Percentiles rank a stretch among this genome's conserved stretches.
Evolutionary conservation across 1,284 basidiomycete species (phyloP).

Genomic region (Porogramme epimiltina): DNA sequence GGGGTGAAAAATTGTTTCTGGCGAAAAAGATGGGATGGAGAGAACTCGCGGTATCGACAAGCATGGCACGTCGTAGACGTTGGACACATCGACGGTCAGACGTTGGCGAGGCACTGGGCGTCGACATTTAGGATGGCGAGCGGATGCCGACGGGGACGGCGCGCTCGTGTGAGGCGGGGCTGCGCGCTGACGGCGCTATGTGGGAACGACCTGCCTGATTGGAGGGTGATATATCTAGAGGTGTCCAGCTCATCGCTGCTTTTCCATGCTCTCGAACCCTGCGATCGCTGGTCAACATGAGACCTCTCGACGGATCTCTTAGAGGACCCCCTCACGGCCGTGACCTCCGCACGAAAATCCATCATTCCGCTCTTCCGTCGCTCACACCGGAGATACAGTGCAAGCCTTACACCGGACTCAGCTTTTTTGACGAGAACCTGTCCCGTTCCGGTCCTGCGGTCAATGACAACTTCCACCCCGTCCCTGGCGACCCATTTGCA

Average conservation of each 20-base stretch:
- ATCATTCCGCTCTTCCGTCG: neutral
- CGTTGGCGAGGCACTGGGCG: no score
- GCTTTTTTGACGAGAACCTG: neutral
- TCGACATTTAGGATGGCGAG: no score
- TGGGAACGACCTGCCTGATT: slow-evolving; percentile 20
- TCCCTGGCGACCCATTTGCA: slow-evolving; percentile 7
- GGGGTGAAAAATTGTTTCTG: slow-evolving; percentile 19
- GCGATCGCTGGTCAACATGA: neutral
- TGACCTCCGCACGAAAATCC: neutral
- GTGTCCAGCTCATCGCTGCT: slow-evolving; percentile 8
- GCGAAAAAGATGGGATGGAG: slow-evolving; percentile 2
- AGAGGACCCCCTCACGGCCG: neutral
- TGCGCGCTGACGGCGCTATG: slow-evolving; percentile 1
- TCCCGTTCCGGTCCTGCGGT: neutral
- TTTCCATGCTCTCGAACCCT: neutral
- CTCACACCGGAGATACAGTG: neutral
- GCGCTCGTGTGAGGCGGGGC: slow-evolving; percentile 1
- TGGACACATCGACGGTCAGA: no score
- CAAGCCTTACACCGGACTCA: neutral
- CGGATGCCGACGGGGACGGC: no score
- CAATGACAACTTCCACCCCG: neutral
- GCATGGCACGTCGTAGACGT: no score
- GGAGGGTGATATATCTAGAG: slow-evolving; percentile 2
- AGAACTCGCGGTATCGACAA: neutral
- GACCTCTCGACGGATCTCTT: neutral